Evolutionary conservation across 192 early-diverging fungal species (phyloP), one percentile per base, ranked within the genome.

Genomic region (Coemansia sp.): DNA sequence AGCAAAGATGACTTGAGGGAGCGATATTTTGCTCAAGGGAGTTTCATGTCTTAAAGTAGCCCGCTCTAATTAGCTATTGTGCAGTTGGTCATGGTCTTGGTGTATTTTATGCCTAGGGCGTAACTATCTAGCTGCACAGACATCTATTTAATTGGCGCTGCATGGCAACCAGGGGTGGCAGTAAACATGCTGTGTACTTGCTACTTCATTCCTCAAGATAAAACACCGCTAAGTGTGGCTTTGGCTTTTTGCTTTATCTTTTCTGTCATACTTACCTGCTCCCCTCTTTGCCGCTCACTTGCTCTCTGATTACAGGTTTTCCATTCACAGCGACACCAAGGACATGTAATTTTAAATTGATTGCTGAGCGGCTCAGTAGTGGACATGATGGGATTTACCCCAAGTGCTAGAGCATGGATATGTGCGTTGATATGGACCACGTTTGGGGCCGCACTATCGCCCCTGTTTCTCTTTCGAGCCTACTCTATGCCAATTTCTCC

Each of bases 401-500:
- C 77, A 24, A 62, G 77, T 33, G 42, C 39, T 35, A 62, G 57
- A 40, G 68, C 71, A 31, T 79, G 77, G 77, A 26, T 64, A 13
- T 74, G 68, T 33, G 77, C 77, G 5, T 36, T 79, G 33, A 6
- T 67, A 8, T 74, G 73, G 31, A 79, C 71, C 0, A 63, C 71
- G 20, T 46, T 67, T 14, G 62, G 63, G 23, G 77, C 77, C 1
- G 21, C 67, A 10, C 61, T 79, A 21, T 69, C 76, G 14, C 76
- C 76, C 5, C 67, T 79, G 9, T 79, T 79, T 51, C 65, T 79
- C 3, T 79, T 73, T 59, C 67, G 76, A 4, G 68, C 76, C 9
- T 79, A 79, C 51, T 66, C 66, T 31, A 73, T 79, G 71, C 76
- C 76, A 6, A 46, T 70, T 9, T 73, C 70, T 5, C 76, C 76